phyloP scores from a whole-genome alignment of 352 stramenopile species.

The Phytophthora pinifolia region DNA sequence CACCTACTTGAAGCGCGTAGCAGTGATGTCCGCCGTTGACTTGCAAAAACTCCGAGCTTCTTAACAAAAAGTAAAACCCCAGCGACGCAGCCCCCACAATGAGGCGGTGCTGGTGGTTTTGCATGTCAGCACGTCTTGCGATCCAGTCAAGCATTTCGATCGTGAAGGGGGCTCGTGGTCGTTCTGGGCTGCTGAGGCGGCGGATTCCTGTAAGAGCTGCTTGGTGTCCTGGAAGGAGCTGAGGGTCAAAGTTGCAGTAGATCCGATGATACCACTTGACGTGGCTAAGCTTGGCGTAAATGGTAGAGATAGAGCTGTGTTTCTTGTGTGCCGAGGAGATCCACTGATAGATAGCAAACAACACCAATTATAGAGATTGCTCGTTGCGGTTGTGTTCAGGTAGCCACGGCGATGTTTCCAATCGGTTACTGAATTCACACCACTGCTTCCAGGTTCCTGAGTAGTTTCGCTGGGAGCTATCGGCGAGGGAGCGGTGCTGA shows the following conservation, averaged over 20 bases:
- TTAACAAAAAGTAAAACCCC: slow-evolving; percentile 27
- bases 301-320: slow-evolving; percentile 1
- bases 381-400: not conserved
- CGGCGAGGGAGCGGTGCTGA: slow-evolving; percentile 9
- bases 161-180: not conserved
- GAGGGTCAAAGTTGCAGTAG: slow-evolving; percentile 3
- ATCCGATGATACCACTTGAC: slow-evolving; percentile 22
- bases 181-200: not conserved
- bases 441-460: not conserved
- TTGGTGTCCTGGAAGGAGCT: not conserved
- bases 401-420: slow-evolving; percentile 12
- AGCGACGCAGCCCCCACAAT: slow-evolving; percentile 27
- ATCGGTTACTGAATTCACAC: not conserved
- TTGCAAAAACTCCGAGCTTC: slow-evolving; percentile 20
- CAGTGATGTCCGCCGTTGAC: slow-evolving; percentile 1
- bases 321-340: not conserved
- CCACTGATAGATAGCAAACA: slow-evolving; percentile 16
- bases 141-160: slow-evolving; percentile 12
- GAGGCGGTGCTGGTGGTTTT: slow-evolving; percentile 19
- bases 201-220: slow-evolving; percentile 12
- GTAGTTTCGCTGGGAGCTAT: slow-evolving; percentile 4
- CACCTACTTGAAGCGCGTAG: slow-evolving; percentile 15
- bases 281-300: slow-evolving; percentile 20
- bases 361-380: slow-evolving; percentile 21
- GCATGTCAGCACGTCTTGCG: not conserved